Evolutionary conservation across 163 green algal species (phyloP).

Genomic region (Coccomyxa subellipsoidea): DNA sequence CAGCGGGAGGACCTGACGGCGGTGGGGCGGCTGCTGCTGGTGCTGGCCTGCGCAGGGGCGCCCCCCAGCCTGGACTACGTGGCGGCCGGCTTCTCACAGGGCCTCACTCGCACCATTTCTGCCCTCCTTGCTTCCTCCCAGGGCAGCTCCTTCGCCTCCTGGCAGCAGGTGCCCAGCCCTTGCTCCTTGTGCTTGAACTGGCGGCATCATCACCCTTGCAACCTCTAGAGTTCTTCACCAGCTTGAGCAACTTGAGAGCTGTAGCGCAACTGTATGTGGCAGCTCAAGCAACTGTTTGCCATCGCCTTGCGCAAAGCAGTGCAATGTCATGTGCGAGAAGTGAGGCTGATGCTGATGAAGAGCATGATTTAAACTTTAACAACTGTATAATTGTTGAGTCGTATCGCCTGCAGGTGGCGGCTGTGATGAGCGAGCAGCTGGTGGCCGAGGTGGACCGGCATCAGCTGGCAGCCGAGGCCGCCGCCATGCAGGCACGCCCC

Average conservation of each 20-base stretch:
- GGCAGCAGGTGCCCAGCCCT: constrained; percentile 26
- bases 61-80: constrained; percentile 55
- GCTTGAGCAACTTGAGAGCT: too few species aligned
- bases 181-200: background rate
- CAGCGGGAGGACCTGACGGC: constrained; percentile 60
- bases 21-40: constrained; percentile 77
- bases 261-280: background rate
- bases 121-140: constrained; percentile 62
- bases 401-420: constrained; percentile 62
- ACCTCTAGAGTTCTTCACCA: too few species aligned
- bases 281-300: background rate
- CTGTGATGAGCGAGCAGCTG: constrained; percentile 64
- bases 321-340: background rate
- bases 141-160: constrained; percentile 55
- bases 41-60: constrained; percentile 62
- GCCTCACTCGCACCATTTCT: constrained; percentile 64
- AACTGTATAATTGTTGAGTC: too few species aligned
- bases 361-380: too few species aligned
- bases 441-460: constrained; percentile 64
- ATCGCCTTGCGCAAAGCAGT: background rate
- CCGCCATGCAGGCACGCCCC: constrained; percentile 29
- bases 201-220: too few species aligned
- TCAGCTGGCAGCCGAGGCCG: constrained; percentile 36
- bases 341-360: background rate
- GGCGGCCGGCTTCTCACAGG: constrained; percentile 52